phyloP scores from a whole-genome alignment of 2,329 filamentous ascomycete species.

The Fusarium stilboides region DNA sequence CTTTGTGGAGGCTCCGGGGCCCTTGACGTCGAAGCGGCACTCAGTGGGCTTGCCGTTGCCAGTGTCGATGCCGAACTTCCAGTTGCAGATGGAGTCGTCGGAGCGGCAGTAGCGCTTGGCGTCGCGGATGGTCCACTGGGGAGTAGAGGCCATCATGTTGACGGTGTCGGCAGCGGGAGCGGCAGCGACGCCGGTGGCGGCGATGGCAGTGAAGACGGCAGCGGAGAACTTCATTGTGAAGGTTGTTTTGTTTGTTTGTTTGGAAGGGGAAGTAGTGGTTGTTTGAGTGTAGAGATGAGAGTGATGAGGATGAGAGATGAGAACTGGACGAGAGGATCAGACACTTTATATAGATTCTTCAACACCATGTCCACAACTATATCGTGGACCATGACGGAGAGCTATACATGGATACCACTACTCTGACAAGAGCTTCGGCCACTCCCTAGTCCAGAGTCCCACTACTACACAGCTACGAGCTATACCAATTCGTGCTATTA shows the following conservation, averaged over 20 bases:
- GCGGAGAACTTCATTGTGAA: constrained; percentile 62
- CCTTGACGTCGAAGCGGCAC: constrained; percentile 53
- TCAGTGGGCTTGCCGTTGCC: constrained; percentile 57
- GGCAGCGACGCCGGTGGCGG: constrained; percentile 56
- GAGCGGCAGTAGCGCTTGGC: constrained; percentile 59
- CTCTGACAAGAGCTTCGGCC: constrained; percentile 20
- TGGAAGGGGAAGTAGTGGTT: constrained; percentile 10
- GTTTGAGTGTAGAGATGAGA: constrained; percentile 16
- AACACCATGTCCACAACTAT: not conserved
- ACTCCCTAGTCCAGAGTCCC: constrained; percentile 12
- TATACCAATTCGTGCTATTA: constrained; percentile 13
- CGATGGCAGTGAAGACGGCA: constrained; percentile 55
- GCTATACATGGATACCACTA: constrained; percentile 1
- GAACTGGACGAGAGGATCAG: constrained; percentile 3
- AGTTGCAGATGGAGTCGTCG: constrained; percentile 59
- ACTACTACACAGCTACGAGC: not conserved
- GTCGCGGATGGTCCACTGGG: constrained; percentile 61
- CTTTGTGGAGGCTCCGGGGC: constrained; percentile 53
- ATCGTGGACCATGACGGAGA: constrained; percentile 4
- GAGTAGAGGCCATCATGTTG: constrained; percentile 59
- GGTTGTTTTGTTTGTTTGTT: constrained; percentile 22
- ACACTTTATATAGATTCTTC: constrained; percentile 37
- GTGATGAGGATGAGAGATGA: constrained; percentile 25
- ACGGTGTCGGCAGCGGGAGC: constrained; percentile 52
- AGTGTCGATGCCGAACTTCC: constrained; percentile 62